Evolutionary conservation across 148 eudicot genomes (phyloP), one percentile per base, ranked within the genome.

Genomic region (Nyssa sinensis): DNA sequence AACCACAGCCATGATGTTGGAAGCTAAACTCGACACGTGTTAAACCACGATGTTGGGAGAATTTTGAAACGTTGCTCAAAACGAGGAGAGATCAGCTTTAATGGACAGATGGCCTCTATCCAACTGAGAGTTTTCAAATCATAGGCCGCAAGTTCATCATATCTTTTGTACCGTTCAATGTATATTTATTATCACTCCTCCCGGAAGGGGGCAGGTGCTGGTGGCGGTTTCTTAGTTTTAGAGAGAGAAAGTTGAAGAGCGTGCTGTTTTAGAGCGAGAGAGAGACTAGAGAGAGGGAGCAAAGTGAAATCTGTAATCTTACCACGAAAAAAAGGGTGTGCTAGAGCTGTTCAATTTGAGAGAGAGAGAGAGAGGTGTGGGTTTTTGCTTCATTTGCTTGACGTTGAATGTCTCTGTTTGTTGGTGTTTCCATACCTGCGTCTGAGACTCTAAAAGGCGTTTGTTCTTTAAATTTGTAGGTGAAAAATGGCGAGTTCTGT

Each of bases 401-500:
- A 44, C 62, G 59, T 41, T 39, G n/a, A n/a, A n/a, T n/a, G 4
- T 25, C 27, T 61, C 60, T 28, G 58, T 60, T 44, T 33, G 19
- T 70, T 57, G 44, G 19, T 33, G 24, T 34, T 71, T 27, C 28
- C 73, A 61, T 65, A 74, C 39, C 31, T n/a, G n/a, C n/a, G n/a
- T n/a, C n/a, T n/a, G n/a, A n/a, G n/a, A n/a, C n/a, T n/a, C n/a
- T n/a, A n/a, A n/a, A n/a, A 21, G 4, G 31, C 33, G 24, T 10
- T 28, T 59, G 7, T 37, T 64, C 25, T 60, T 60, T 1, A 25
- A 37, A 60, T 72, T 76, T 66, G 75, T 60, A 83, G 83, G 83
- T 60, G 62, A 44, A 72, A 60, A 61, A 79, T 80, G 86, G 78
- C 86, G 62, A 70, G 53, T 64, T 59, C 73, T 70, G 78, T 59